Evolutionary conservation across 75 land plant genomes (phyloP), one percentile per base, ranked within the genome.

Genomic region (Sequoia sempervirens): DNA sequence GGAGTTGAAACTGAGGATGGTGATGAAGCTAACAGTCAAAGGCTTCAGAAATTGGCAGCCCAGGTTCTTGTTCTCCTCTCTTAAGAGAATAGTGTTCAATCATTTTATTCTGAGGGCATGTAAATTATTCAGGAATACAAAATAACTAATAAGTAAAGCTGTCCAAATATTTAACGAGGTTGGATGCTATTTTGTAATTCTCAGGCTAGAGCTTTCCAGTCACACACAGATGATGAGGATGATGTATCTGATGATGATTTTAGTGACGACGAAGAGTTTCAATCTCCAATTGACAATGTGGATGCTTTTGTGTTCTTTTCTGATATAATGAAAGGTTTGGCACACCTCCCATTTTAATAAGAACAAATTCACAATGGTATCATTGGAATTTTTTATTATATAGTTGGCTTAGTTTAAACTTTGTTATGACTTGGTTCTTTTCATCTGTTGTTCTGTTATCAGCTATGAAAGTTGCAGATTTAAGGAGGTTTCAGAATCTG

Each of bases 251-350:
- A 95, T 84, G 97, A 98, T 85, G 93, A 93, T 58, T 91, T 86
- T 54, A 91, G 93, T 80, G 99, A 97, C 75, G 99, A 98, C 88
- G 99, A 98, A 85, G 99, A 98, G 83, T 88, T 96, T 68, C 99
- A 98, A 70, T 92, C 99, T 52, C 98, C 99, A 13, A 93, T 98
- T 85, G 99, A 98, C 83, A 92, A 90, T 36, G 92, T 98, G 64
- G 99, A 98, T 82, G 92, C 98, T 38, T 98, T 98, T 83, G 81
- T 98, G 70, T 95, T 93, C 89, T 98, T 98, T 88, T 91, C 96
- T 41, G 99, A 98, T 74, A 88, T 92, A 11, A 83, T 98, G 83
- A 91, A 94, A 92, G 99, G 99, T 97, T 85, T 74, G 28, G 1
- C 30, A 15, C 73, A 15, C 73, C 26, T 17, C 1, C 9, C 15